Evolutionary conservation across 306 rosid genomes (phyloP).

Genomic region (Trichosanthes truncata): DNA sequence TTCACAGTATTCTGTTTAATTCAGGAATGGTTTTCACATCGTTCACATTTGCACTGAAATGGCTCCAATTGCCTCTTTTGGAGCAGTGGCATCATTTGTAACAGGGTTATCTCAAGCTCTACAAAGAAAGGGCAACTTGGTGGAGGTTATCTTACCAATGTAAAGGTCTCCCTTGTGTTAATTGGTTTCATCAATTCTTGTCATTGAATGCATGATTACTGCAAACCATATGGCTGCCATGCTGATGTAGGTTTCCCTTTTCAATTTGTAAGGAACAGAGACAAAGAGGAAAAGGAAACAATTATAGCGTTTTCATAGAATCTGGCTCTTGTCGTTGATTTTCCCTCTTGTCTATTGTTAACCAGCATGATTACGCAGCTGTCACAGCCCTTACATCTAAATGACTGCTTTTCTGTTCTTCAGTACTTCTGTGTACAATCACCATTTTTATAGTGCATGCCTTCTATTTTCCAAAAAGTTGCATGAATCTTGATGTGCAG

Average conservation of each 20-base stretch:
- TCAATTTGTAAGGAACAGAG: background rate
- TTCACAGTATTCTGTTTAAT: conserved; percentile 21
- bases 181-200: conserved; percentile 12
- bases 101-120: conserved; percentile 79
- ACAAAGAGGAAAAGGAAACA: background rate
- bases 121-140: conserved; percentile 81
- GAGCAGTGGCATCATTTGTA: conserved; percentile 73
- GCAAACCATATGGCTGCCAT: background rate
- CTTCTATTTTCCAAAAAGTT: background rate
- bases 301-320: background rate
- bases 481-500: background rate
- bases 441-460: background rate
- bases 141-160: conserved; percentile 92
- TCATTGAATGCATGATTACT: background rate
- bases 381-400: background rate
- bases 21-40: conserved; percentile 67
- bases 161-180: conserved; percentile 24
- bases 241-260: background rate
- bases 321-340: background rate
- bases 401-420: background rate
- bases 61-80: conserved; percentile 61
- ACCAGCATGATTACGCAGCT: background rate
- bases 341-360: background rate
- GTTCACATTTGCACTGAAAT: conserved; percentile 89
- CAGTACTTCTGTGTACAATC: background rate